Conservation (phyloP, 768 basidiomycete genomes). For the Lentinus brumalis region DNA sequence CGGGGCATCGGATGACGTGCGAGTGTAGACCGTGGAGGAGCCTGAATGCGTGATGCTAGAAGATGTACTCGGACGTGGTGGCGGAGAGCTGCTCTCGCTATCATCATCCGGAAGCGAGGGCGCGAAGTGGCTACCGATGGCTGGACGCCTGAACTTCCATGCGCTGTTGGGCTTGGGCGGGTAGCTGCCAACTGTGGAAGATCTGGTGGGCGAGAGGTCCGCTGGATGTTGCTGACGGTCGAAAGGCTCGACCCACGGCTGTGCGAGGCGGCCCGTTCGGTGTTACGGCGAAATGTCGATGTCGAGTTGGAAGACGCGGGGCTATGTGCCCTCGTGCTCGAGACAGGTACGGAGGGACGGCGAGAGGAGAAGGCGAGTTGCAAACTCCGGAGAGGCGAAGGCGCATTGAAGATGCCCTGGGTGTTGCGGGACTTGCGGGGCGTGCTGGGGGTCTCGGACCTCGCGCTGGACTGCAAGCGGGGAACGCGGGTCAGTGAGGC, state of each 20-base stretch:
- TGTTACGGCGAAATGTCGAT: slow-evolving; percentile 11
- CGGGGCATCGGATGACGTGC: slow-evolving; percentile 43
- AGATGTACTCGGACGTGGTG: slow-evolving; percentile 61
- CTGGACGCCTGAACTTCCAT: slow-evolving; percentile 45
- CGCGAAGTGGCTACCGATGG: slow-evolving; percentile 61
- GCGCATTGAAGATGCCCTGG: slow-evolving; percentile 37
- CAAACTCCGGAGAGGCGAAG: slow-evolving; percentile 43
- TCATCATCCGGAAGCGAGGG: slow-evolving; percentile 4
- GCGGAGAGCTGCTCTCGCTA: slow-evolving; percentile 7
- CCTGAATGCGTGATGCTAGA: slow-evolving; percentile 55
- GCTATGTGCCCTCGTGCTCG: slow-evolving; percentile 32
- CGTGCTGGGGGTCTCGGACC: slow-evolving; percentile 17
- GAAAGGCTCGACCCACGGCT: slow-evolving; percentile 53
- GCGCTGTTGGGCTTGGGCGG: slow-evolving; percentile 18
- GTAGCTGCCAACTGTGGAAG: slow-evolving; percentile 18
- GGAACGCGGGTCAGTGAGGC: slow-evolving; percentile 19
- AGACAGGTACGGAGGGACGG: slow-evolving; percentile 40
- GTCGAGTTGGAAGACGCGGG: slow-evolving; percentile 29
- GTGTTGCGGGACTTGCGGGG: slow-evolving; percentile 36
- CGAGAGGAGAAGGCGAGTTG: slow-evolving; percentile 46
- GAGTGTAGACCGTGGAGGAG: slow-evolving; percentile 41
- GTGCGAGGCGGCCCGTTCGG: slow-evolving; percentile 26
- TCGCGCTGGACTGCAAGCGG: not conserved
- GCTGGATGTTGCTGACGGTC: slow-evolving; percentile 33
- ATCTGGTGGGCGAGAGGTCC: slow-evolving; percentile 9